Evolutionary conservation across 306 rosid species (phyloP).

Genomic region (Lathyrus tuberosus): DNA sequence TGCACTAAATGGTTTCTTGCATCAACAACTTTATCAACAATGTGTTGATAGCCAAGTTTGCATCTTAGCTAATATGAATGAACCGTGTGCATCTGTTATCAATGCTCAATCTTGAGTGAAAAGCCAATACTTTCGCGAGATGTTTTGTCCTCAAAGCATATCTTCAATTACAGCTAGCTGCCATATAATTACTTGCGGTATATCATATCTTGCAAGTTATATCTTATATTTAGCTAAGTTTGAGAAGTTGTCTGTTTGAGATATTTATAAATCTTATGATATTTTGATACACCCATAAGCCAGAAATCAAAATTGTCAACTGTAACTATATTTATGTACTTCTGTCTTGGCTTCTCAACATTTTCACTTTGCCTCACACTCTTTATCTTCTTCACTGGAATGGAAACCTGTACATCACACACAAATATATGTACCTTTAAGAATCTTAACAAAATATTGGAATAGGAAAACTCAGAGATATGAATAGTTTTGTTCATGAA

Average conservation of each 20-base stretch:
- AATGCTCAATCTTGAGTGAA: no score
- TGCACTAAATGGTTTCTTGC: neutral
- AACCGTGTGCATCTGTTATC: conserved; percentile 1
- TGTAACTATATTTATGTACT: conserved; percentile 38
- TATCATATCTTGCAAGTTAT: no score
- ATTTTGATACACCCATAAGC: conserved; percentile 33
- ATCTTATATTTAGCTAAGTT: no score
- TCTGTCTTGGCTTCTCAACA: conserved; percentile 43
- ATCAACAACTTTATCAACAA: conserved; percentile 24
- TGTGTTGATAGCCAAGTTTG: conserved; percentile 19
- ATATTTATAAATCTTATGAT: conserved; percentile 38
- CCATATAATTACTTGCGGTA: no score
- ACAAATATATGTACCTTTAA: no score
- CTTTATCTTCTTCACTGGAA: conserved; percentile 44
- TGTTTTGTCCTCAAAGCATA: no score
- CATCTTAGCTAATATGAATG: neutral
- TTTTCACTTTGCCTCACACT: conserved; percentile 43
- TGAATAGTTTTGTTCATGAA: neutral
- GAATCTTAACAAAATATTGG: neutral
- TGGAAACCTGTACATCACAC: conserved; percentile 36
- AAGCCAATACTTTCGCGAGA: no score
- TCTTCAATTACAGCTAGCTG: no score
- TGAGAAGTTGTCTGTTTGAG: conserved; percentile 30
- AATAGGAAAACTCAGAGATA: conserved; percentile 2
- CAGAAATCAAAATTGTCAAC: conserved; percentile 37